Percentiles rank a stretch among this genome's conserved stretches.
These are phyloP conservation scores for Penicillium canariense DNA, from an alignment of 495 filamentous ascomycete genomes.

Conservation along the genomic window DNA sequence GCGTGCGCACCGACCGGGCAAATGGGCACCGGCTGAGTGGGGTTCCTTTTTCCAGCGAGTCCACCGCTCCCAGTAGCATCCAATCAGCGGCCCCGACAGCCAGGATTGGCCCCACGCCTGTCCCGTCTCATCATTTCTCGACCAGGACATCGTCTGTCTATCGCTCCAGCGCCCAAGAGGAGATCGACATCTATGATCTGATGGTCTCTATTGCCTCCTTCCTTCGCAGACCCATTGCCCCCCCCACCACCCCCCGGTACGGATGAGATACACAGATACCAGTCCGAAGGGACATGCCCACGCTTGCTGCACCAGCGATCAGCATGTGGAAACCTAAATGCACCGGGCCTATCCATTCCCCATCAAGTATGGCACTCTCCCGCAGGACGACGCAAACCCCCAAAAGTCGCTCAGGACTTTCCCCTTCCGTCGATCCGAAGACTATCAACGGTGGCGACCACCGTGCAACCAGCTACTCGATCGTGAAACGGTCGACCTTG, in stretches of 20 bases:
- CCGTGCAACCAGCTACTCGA: constrained; percentile 17
- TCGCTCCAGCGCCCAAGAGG: not conserved
- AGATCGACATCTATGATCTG: constrained; percentile 8
- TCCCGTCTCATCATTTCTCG: constrained; percentile 25
- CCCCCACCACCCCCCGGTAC: constrained; percentile 1
- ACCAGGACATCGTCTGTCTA: constrained; percentile 12
- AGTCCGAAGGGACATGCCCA: not conserved
- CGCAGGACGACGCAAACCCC: constrained; percentile 3
- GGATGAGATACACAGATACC: not conserved
- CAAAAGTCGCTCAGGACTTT: constrained; percentile 17
- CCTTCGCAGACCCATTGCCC: constrained; percentile 4
- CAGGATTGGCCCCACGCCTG: constrained; percentile 9
- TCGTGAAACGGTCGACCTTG: constrained; percentile 32
- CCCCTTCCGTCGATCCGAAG: constrained; percentile 20
- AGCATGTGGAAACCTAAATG: constrained; percentile 19
- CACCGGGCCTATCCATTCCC: constrained; percentile 20
- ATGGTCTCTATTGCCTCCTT: constrained; percentile 1
- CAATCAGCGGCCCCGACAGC: constrained; percentile 1
- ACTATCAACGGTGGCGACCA: constrained; percentile 28
- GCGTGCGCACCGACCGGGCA: constrained; percentile 8
- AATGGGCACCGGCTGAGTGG: constrained; percentile 4
- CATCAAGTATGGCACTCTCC: not conserved
- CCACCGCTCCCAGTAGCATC: not conserved
- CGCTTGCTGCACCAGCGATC: too few relatives aligned
- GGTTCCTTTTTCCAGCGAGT: not conserved